Conservation (phyloP, 2,329 filamentous ascomycete species). For the Aspergillus floridensis region DNA sequence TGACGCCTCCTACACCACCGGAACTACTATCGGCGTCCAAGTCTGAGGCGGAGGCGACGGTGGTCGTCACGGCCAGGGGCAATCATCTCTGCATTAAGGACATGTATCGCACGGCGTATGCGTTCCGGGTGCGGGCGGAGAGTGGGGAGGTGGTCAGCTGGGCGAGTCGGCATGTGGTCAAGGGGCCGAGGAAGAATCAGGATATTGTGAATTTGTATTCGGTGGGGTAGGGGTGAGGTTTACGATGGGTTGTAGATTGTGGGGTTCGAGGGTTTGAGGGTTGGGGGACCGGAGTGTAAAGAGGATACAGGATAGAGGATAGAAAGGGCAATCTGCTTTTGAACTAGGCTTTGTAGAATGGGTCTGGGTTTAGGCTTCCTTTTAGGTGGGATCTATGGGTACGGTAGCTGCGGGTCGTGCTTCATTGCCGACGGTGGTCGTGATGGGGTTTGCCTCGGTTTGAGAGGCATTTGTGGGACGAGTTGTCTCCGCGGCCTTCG, state of each 20-base stretch:
- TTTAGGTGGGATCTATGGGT: no score
- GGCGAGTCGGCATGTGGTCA: conserved; percentile 46
- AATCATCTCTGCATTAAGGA: conserved; percentile 48
- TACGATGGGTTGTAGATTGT: neutral
- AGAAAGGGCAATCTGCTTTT: no score
- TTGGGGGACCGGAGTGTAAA: no score
- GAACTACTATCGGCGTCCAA: neutral
- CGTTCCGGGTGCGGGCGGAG: conserved; percentile 36
- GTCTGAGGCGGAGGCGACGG: conserved; percentile 19
- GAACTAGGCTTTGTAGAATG: no score
- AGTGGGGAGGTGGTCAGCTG: conserved; percentile 39
- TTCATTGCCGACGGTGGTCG: no score
- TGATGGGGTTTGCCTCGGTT: no score
- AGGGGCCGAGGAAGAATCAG: conserved; percentile 47
- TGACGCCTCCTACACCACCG: conserved; percentile 27
- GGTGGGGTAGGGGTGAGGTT: neutral
- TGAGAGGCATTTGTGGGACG: no score
- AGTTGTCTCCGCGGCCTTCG: no score
- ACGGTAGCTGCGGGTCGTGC: no score
- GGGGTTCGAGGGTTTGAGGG: no score
- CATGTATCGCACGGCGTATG: conserved; percentile 47
- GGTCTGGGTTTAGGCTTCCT: no score
- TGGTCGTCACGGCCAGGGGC: conserved; percentile 37
- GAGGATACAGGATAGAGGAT: no score
- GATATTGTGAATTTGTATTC: conserved; percentile 44